These are phyloP conservation scores for Naganishia albida DNA, from an alignment of 1,284 basidiomycete species.

Conservation along the genomic window DNA sequence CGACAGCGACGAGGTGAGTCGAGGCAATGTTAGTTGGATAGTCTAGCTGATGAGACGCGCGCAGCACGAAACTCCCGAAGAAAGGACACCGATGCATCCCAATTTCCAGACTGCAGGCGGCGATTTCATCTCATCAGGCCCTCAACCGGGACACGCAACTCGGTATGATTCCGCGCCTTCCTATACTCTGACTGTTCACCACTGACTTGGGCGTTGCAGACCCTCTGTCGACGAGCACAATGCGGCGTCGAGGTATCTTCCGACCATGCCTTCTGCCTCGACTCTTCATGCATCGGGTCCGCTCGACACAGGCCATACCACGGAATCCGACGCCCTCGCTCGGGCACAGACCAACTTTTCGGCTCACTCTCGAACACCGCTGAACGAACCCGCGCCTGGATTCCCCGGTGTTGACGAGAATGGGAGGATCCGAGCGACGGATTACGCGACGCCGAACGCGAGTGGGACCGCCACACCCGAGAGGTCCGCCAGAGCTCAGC, in stretches of 20 bases:
- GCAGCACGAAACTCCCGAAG: constrained; percentile 27
- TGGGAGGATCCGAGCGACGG: constrained; percentile 12
- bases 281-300: constrained; percentile 9
- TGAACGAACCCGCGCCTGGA: constrained; percentile 14
- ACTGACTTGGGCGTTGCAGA: background rate
- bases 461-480: constrained; percentile 7
- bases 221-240: constrained; percentile 27
- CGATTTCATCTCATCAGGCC: constrained; percentile 26
- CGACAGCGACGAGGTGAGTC: constrained; percentile 25
- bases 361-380: constrained; percentile 24
- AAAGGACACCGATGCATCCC: constrained; percentile 28
- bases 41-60: background rate
- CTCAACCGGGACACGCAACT: constrained; percentile 20
- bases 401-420: constrained; percentile 23
- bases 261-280: constrained; percentile 21
- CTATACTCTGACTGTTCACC: background rate
- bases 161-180: constrained; percentile 1
- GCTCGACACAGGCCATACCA: background rate
- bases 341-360: constrained; percentile 23
- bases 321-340: constrained; percentile 13
- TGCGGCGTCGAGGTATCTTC: constrained; percentile 11
- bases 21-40: background rate
- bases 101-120: constrained; percentile 19
- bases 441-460: constrained; percentile 3
- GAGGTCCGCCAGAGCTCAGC: background rate